Evolutionary conservation across 345 rosid genomes (phyloP).

Genomic region (Populus deltoides): DNA sequence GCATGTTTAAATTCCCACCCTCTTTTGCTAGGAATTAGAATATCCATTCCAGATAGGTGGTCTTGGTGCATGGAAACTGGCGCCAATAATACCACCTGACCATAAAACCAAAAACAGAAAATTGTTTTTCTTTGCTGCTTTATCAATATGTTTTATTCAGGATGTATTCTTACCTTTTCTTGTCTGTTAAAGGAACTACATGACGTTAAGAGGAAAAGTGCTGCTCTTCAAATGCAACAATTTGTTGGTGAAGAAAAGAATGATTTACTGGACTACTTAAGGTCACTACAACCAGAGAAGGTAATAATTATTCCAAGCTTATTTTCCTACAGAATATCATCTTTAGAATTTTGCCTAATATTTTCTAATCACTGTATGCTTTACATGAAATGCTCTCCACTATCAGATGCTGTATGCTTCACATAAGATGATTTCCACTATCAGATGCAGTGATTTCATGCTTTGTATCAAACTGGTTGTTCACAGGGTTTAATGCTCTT

Average conservation of each 20-base stretch:
- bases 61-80: neutral
- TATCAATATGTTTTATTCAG: neutral
- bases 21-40: neutral
- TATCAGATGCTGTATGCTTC: constrained; percentile 5
- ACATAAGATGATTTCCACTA: neutral
- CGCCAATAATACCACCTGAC: neutral
- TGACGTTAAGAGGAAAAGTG: constrained; percentile 77
- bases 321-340: neutral
- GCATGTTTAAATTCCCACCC: neutral
- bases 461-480: constrained; percentile 6
- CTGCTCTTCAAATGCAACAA: constrained; percentile 97
- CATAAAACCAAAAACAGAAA: neutral
- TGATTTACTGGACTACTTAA: constrained; percentile 87
- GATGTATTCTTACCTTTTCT: constrained; percentile 15
- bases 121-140: neutral
- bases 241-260: constrained; percentile 98
- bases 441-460: constrained; percentile 5
- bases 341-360: neutral
- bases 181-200: constrained; percentile 59
- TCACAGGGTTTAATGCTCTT: neutral
- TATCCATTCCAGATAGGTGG: neutral
- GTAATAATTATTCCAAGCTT: constrained; percentile 30
- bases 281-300: constrained; percentile 95
- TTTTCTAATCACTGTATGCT: constrained; percentile 3
- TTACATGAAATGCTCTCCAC: neutral